Base-by-base conservation (phyloP, 2,329 filamentous ascomycete species). In the Trichophyton equinum region DNA sequence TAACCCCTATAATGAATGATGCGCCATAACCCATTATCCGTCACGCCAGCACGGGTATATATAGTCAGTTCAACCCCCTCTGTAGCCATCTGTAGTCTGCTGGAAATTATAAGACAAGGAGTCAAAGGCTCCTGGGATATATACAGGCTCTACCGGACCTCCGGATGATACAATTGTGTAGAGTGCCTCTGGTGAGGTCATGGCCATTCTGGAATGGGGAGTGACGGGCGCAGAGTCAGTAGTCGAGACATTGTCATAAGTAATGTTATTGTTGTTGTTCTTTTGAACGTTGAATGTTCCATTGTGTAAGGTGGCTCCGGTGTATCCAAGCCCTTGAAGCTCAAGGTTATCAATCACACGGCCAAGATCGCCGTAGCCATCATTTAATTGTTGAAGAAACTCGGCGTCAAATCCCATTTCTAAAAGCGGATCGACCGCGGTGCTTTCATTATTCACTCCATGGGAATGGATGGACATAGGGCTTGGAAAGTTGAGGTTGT, bases 381-480 rank as follows among this genome's bases (percentile, higher is more conserved):
- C 66, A 38, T 72, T 72, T 38, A 74, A 60, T 58, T 69, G 69
- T 59, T 73, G 72, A 61, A 76, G 62, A 55, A 74, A 72, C 13
- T 70, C 69, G 4, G 71, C 70, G 30, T 75, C 73, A 57, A 74
- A 75, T 4, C 71, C 72, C 68, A 74, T 72, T 61, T 72, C 71
- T 44, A 71, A 67, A 44, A 74, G 67, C 2, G 71, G 69, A 58
- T 75, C 72, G 61, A 66, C 62, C 27, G 69, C 64, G 4, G 6
- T 11, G 30, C 18, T 33, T 27, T 33, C 51, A 3, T 64, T 65
- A 44, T 64, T 69, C 8, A 67, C 62, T 13, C 51, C 27, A 18
- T n/a, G 30, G 15, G 27, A 5, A 9, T n/a, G 30, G 27, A 36
- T 15, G n/a, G 70, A 70, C 27, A 70, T 68, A 13, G 73, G 72